Base-by-base conservation (phyloP, 2,329 filamentous ascomycete genomes). In the Albophoma yamanashiensis region DNA sequence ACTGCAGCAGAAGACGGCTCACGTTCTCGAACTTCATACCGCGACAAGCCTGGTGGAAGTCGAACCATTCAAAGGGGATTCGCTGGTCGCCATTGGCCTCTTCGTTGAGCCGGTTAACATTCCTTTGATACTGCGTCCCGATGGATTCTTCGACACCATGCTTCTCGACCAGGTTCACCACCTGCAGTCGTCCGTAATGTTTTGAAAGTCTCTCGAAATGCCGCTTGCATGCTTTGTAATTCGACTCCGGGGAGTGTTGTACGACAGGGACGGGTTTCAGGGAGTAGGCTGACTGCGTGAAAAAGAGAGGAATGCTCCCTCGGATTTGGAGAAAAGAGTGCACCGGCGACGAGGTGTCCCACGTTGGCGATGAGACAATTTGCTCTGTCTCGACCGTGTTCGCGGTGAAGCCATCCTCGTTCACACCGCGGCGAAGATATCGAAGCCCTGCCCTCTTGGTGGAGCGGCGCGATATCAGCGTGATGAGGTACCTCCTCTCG, bases 11-110 rank as follows among this genome's bases (percentile, higher is more conserved):
- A 1, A 99, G 81, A 36, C 88, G 78, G 60, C 86, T 89, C 15
- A 97, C 92, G 61, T 97, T 97, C 69, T 97, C 93, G 68, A 97
- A 99, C 66, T 91, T 95, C 93, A 99, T 97, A 0, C 94, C 94
- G 20, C 91, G 88, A 69, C 94, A 97, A 36, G 89, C 89, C 22
- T 86, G 82, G 71, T 97, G 94, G 68, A 99, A 99, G 70, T 99
- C 94, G 67, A 97, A 99, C 94, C 94, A 99, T 70, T 96, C 91
- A 68, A 96, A 95, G 0, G 71, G 66, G 40, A 74, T 67, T n/a
- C 64, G 65, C 2, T 73, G 56, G 20, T 64, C 71, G 27, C 84
- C 78, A 25, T 79, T 71, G 5, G 79, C 78, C 50, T 82, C 78
- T 9, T 87, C 79, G 64, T 94, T 96, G 58, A 93, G 77, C 31